Evolutionary conservation across 306 rosid species (phyloP).

Genomic region (Erythrophleum fordii): DNA sequence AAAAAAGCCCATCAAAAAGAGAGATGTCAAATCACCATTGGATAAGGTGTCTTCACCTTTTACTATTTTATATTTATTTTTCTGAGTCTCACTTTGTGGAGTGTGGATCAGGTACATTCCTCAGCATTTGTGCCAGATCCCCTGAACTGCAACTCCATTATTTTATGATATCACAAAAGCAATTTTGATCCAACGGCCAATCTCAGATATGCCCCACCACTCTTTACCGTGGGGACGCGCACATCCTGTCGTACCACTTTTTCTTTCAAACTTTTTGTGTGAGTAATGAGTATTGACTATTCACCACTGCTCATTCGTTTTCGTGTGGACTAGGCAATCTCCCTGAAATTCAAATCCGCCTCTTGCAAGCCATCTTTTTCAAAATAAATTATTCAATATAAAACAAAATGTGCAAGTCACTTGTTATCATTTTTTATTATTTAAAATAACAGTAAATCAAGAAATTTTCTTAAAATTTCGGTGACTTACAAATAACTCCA

Average conservation of each 20-base stretch:
- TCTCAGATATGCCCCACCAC: not conserved
- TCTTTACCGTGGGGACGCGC: conserved; percentile 21
- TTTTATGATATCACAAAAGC: not conserved
- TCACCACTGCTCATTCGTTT: not conserved
- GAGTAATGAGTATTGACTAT: not conserved
- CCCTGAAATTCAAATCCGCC: conserved; percentile 25
- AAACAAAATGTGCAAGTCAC: too few relatives aligned
- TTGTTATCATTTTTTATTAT: too few relatives aligned
- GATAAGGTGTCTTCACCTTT: conserved; percentile 38
- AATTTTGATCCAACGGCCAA: not conserved
- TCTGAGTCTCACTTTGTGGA: not conserved
- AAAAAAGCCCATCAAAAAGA: not conserved
- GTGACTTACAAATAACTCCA: too few relatives aligned
- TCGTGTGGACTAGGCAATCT: conserved; percentile 34
- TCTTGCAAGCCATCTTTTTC: conserved; percentile 29
- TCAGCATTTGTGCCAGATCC: conserved; percentile 37
- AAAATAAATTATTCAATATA: too few relatives aligned
- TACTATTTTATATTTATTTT: not conserved
- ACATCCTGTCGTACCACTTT: not conserved
- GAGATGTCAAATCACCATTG: conserved; percentile 43
- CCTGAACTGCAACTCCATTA: not conserved
- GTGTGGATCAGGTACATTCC: conserved; percentile 21
- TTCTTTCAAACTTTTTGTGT: not conserved
- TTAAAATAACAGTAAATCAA: too few relatives aligned
- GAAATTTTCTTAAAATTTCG: too few relatives aligned